phyloP scores from a whole-genome alignment of 768 basidiomycete species.

The Psilocybe azurescens region DNA sequence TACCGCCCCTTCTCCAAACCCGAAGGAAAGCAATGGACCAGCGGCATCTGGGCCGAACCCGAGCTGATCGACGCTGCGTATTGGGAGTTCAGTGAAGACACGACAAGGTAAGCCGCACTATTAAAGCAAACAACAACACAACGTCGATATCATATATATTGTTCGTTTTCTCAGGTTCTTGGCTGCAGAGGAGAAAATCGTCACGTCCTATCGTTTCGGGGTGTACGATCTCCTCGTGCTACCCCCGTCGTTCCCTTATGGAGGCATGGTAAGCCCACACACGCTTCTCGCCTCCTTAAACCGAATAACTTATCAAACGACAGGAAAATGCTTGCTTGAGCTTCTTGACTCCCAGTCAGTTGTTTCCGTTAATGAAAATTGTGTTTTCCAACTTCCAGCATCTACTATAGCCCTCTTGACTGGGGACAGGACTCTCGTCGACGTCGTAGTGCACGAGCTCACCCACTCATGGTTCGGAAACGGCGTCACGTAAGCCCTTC shows the following conservation, averaged over 20 bases:
- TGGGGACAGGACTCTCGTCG: constrained; percentile 85
- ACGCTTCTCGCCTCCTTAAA: neutral
- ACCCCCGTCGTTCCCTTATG: constrained; percentile 94
- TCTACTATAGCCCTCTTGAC: constrained; percentile 69
- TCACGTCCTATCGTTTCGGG: constrained; percentile 80
- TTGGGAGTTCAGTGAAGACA: constrained; percentile 91
- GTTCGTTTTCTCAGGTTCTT: constrained; percentile 56
- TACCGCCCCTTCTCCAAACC: constrained; percentile 69
- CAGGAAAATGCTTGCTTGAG: constrained; percentile 91
- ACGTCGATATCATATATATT: neutral
- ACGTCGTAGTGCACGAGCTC: constrained; percentile 88
- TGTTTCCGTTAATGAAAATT: neutral
- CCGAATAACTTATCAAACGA: neutral
- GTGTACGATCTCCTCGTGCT: constrained; percentile 91
- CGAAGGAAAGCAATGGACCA: constrained; percentile 75
- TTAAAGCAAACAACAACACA: neutral
- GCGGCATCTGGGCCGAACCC: constrained; percentile 93
- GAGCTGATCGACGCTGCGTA: constrained; percentile 75
- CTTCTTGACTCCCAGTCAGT: constrained; percentile 85
- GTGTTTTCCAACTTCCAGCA: neutral
- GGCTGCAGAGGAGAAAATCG: constrained; percentile 73
- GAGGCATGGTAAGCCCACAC: constrained; percentile 72
- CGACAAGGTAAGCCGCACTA: constrained; percentile 57
- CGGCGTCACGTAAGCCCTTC: constrained; percentile 65
- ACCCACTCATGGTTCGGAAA: constrained; percentile 95